Evolutionary conservation across 192 early-diverging fungal genomes (phyloP).

Genomic region (Gorgonomyces haynaldii): DNA sequence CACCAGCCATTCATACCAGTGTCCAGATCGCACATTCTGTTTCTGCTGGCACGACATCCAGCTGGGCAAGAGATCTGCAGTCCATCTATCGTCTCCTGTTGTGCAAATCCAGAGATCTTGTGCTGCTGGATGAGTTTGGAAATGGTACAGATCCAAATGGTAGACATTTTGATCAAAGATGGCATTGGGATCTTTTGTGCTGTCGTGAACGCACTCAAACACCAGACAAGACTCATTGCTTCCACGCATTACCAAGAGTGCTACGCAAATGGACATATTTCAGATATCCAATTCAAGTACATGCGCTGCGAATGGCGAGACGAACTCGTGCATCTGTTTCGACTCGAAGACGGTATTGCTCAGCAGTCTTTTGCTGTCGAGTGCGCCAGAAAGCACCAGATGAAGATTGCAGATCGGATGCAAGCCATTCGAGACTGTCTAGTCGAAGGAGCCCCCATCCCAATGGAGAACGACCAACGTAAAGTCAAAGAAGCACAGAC

Average conservation of each 20-base stretch:
- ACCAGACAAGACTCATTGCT: slow-evolving; percentile 47
- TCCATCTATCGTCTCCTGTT: slow-evolving; percentile 34
- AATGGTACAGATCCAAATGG: slow-evolving; percentile 56
- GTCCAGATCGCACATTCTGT: slow-evolving; percentile 60
- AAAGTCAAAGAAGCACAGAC: too few relatives aligned
- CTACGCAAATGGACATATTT: too few relatives aligned
- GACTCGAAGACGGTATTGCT: too few relatives aligned
- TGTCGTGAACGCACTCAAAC: slow-evolving; percentile 45
- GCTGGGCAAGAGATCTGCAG: slow-evolving; percentile 63
- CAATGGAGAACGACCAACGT: too few relatives aligned
- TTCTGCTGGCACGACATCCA: slow-evolving; percentile 55
- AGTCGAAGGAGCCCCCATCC: too few relatives aligned
- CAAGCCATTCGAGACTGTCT: too few relatives aligned
- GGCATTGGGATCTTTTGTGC: slow-evolving; percentile 73
- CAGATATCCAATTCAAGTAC: too few relatives aligned
- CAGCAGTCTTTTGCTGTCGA: too few relatives aligned
- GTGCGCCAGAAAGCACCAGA: too few relatives aligned
- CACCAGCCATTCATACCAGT: slow-evolving; percentile 67
- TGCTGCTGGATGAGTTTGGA: slow-evolving; percentile 77
- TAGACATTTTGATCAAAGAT: slow-evolving; percentile 33
- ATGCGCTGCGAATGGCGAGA: too few relatives aligned
- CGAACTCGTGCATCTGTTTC: too few relatives aligned
- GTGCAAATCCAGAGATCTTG: slow-evolving; percentile 40
- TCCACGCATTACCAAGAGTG: slow-evolving; percentile 93
- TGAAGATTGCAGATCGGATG: too few relatives aligned